A percentile compares a stretch with the other conserved stretches of the same genome.
These are phyloP conservation scores for Scheffersomyces insectosa DNA, from an alignment of 1,139 yeast genomes.

Conservation along the genomic window DNA sequence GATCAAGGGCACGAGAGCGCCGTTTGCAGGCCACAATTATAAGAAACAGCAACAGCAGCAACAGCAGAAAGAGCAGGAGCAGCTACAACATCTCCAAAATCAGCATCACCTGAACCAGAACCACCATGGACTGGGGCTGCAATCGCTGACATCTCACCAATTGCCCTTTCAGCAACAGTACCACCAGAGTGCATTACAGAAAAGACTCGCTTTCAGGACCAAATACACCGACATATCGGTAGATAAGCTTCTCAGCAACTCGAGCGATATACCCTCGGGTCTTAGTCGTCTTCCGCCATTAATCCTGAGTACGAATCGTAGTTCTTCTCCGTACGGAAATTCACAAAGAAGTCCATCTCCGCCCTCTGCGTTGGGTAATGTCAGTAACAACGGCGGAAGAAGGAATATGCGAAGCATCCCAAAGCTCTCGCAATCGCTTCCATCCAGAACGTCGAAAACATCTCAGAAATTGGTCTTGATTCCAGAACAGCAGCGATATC, in stretches of 20 bases:
- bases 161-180: conserved; percentile 15
- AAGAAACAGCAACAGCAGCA: conserved; percentile 39
- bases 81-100: conserved; percentile 10
- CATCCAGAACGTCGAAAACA: conserved; percentile 83
- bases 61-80: conserved; percentile 12
- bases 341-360: conserved; percentile 9
- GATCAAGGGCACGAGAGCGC: conserved; percentile 67
- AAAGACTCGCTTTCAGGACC: conserved; percentile 32
- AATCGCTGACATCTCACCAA: conserved; percentile 4
- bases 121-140: conserved; percentile 11
- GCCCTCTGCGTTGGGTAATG: conserved; percentile 7
- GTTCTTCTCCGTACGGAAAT: conserved; percentile 11
- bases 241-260: conserved; percentile 67
- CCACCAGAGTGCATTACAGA: conserved; percentile 25
- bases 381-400: conserved; percentile 10
- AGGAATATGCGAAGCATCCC: conserved; percentile 46
- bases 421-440: conserved; percentile 66
- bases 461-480: conserved; percentile 84
- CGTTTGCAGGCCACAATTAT: conserved; percentile 71
- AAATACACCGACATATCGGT: conserved; percentile 71
- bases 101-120: conserved; percentile 14
- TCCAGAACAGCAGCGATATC: conserved; percentile 57
- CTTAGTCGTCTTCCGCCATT: conserved; percentile 51
- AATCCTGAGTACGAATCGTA: conserved; percentile 16
- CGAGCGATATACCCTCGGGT: conserved; percentile 86